Evolutionary conservation across 441 rosid species (phyloP).

Genomic region (Jatropha podagrica): DNA sequence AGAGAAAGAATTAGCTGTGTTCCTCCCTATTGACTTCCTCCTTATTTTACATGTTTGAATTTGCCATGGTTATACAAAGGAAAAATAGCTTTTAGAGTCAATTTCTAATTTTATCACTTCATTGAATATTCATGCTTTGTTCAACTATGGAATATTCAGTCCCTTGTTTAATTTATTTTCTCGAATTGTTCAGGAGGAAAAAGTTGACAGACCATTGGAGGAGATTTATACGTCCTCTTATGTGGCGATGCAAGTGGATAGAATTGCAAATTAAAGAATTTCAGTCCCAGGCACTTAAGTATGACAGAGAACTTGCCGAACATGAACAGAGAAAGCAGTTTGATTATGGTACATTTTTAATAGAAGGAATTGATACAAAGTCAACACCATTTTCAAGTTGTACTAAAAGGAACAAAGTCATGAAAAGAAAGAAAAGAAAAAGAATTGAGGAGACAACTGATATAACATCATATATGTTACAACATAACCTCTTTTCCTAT

Average conservation of each 20-base stretch:
- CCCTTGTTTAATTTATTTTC: conserved; percentile 10
- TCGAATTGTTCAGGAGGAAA: conserved; percentile 53
- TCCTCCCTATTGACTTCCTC: not conserved
- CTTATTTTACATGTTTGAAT: not conserved
- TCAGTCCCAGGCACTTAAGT: conserved; percentile 52
- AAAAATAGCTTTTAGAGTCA: not conserved
- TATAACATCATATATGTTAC: conserved; percentile 43
- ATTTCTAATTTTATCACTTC: not conserved
- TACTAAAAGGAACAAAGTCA: conserved; percentile 37
- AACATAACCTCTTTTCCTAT: conserved; percentile 74
- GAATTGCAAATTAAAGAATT: conserved; percentile 65
- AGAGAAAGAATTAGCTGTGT: not conserved
- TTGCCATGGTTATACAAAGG: not conserved
- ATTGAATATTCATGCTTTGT: conserved; percentile 1
- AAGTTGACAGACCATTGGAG: conserved; percentile 85
- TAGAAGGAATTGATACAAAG: conserved; percentile 43
- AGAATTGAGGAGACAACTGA: conserved; percentile 64
- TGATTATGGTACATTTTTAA: conserved; percentile 38
- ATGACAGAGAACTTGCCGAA: conserved; percentile 59
- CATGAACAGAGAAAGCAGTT: conserved; percentile 43
- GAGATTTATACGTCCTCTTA: conserved; percentile 65
- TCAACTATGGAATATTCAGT: not conserved
- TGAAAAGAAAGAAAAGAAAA: conserved; percentile 72
- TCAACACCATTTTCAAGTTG: conserved; percentile 43
- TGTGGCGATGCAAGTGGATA: conserved; percentile 88